These are phyloP conservation scores for Fusarium sterilihyphosum DNA, from an alignment of 2,329 filamentous ascomycete species.

Conservation along the genomic window DNA sequence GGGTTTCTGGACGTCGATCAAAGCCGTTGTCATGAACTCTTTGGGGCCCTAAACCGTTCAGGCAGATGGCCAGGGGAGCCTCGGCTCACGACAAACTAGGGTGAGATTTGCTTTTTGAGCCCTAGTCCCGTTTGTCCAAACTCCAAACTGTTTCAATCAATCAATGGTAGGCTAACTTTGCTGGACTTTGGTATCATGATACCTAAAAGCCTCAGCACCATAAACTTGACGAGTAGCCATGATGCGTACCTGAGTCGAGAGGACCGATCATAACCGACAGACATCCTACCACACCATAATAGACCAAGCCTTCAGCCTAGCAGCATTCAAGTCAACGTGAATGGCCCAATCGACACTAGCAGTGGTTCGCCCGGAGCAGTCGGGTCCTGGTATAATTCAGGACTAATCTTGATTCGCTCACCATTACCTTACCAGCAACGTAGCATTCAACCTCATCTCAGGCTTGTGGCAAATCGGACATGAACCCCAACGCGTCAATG, in stretches of 20 bases:
- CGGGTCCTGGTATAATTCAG: conserved; percentile 9
- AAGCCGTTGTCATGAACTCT: conserved; percentile 19
- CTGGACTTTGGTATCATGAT: background rate
- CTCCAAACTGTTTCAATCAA: background rate
- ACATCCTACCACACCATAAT: background rate
- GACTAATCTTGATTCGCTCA: conserved; percentile 28
- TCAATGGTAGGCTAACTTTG: background rate
- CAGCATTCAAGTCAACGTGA: conserved; percentile 1
- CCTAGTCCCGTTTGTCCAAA: conserved; percentile 7
- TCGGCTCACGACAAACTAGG: conserved; percentile 15
- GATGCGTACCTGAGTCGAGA: conserved; percentile 13
- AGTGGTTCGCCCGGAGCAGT: conserved; percentile 29
- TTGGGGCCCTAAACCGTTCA: conserved; percentile 5
- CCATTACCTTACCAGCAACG: conserved; percentile 33
- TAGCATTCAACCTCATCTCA: conserved; percentile 36
- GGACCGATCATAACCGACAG: conserved; percentile 30
- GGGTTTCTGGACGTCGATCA: conserved; percentile 18
- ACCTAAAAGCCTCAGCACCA: background rate
- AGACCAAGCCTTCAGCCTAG: conserved; percentile 1
- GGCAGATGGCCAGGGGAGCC: conserved; percentile 7
- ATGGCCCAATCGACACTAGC: conserved; percentile 20
- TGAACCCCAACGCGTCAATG: conserved; percentile 30
- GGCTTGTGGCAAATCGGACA: conserved; percentile 38
- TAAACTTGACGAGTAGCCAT: conserved; percentile 2
- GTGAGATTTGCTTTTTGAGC: conserved; percentile 25